Percentiles rank a stretch among this genome's conserved stretches.
Evolutionary conservation across 805 yeast species (phyloP).

Genomic region (Starmerella davenportii): DNA sequence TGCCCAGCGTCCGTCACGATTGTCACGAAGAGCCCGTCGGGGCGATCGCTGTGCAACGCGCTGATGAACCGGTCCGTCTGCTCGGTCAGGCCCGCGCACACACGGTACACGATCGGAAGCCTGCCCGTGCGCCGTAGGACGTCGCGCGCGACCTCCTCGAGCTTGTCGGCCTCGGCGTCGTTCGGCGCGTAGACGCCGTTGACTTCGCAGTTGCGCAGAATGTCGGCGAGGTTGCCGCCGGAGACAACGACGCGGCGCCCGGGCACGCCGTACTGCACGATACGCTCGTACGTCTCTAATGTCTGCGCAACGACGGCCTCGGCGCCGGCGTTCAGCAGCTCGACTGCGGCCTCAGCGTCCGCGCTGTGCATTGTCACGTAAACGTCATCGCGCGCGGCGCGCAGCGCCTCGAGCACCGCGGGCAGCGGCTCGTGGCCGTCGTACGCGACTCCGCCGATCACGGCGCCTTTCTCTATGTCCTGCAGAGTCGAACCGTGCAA

Average conservation of each 20-base stretch:
- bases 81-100: constrained; percentile 6
- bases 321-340: constrained; percentile 45
- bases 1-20: constrained; percentile 54
- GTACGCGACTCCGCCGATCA: constrained; percentile 8
- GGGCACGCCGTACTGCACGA: constrained; percentile 36
- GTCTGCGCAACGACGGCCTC: constrained; percentile 28
- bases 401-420: constrained; percentile 2
- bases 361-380: constrained; percentile 1
- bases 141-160: constrained; percentile 9
- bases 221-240: constrained; percentile 1
- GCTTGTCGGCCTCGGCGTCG: constrained; percentile 3
- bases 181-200: constrained; percentile 13
- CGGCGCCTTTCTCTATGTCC: constrained; percentile 4
- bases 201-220: constrained; percentile 2
- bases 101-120: constrained; percentile 13
- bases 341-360: constrained; percentile 28
- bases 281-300: constrained; percentile 19
- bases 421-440: constrained; percentile 1
- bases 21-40: constrained; percentile 72
- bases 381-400: constrained; percentile 2
- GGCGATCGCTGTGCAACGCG: constrained; percentile 37
- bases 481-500: constrained; percentile 1
- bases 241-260: constrained; percentile 28
- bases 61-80: constrained; percentile 5
- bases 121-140: constrained; percentile 11